Evolutionary conservation across 2,329 filamentous ascomycete species (phyloP), one percentile per base, ranked within the genome.

Genomic region (Colletotrichum spaethianum): DNA sequence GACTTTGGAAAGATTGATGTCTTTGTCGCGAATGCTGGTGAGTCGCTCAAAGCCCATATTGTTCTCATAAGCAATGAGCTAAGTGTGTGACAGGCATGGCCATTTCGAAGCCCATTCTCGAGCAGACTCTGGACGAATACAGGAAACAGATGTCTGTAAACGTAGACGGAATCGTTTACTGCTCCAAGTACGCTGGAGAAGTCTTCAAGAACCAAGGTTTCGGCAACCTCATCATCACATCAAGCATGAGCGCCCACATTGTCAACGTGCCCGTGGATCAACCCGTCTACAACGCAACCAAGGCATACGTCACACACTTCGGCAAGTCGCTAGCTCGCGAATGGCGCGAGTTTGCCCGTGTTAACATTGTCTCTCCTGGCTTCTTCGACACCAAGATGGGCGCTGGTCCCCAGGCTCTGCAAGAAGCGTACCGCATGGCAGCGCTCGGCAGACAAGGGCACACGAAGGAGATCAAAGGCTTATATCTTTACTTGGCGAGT

Each of bases 401-500:
- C 0, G 87, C 86, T 0, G 79, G 83, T 20, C 81, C 83, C 0
- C 53, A 68, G 2, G 81, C 82, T 2, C 73, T 85, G 9, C 84
- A 88, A 23, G 87, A 89, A 76, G 84, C 82, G 1, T 82, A 84
- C 55, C 77, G 85, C 1, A 88, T 89, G 87, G 81, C 87, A 0
- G 81, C 82, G 1, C 75, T 88, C 20, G 86, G 89, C 46, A 86
- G 90, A 72, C 86, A 91, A 73, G 90, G 88, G 33, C 86, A 92
- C 76, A 89, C 90, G 4, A 91, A 90, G 83, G 90, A 92, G 83
- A 83, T 92, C 74, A 92, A 92, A 85, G 90, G 89, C 6, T 79
- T 87, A 18, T 89, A 88, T 74, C 79, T 89, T 46, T 88, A 88
- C 76, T 80, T 88, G 38, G 85, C 84, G n/a, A 87, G 85, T 36